Evolutionary conservation across 148 eudicot species (phyloP).

Genomic region (Tetragonia tetragonoides): DNA sequence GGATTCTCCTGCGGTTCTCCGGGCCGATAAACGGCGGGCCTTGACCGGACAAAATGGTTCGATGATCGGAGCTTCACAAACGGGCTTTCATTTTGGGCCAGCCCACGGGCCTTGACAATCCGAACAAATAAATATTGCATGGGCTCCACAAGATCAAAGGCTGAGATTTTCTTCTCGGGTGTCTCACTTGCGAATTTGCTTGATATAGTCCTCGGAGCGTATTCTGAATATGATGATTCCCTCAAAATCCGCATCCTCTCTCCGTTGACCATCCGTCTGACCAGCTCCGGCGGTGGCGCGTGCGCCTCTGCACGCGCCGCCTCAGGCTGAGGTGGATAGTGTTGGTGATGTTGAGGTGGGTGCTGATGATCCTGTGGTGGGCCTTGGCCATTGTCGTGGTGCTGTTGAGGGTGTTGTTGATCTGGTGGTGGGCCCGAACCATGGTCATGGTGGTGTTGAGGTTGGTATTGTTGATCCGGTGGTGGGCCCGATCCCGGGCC

Average conservation of each 20-base stretch:
- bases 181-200: conserved; percentile 29
- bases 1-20: conserved; percentile 45
- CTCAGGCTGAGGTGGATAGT: conserved; percentile 20
- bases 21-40: conserved; percentile 44
- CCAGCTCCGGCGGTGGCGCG: conserved; percentile 53
- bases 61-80: conserved; percentile 59
- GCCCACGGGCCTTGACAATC: conserved; percentile 74
- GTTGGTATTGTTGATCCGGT: conserved; percentile 10
- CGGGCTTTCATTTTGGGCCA: conserved; percentile 49
- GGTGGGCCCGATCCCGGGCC: conserved; percentile 22
- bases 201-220: conserved; percentile 54
- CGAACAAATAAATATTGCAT: conserved; percentile 71
- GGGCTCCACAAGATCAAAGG: conserved; percentile 81
- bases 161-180: conserved; percentile 50
- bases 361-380: conserved; percentile 26
- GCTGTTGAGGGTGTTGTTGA: not conserved
- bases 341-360: conserved; percentile 20
- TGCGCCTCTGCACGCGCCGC: conserved; percentile 32
- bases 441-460: conserved; percentile 6
- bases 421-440: conserved; percentile 27
- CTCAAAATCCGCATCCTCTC: conserved; percentile 38
- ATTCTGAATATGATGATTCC: conserved; percentile 44
- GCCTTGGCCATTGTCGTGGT: conserved; percentile 20
- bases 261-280: conserved; percentile 31
- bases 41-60: conserved; percentile 41